Evolutionary conservation across 1,284 basidiomycete genomes (phyloP).

Genomic region (Polyporus tsugae): DNA sequence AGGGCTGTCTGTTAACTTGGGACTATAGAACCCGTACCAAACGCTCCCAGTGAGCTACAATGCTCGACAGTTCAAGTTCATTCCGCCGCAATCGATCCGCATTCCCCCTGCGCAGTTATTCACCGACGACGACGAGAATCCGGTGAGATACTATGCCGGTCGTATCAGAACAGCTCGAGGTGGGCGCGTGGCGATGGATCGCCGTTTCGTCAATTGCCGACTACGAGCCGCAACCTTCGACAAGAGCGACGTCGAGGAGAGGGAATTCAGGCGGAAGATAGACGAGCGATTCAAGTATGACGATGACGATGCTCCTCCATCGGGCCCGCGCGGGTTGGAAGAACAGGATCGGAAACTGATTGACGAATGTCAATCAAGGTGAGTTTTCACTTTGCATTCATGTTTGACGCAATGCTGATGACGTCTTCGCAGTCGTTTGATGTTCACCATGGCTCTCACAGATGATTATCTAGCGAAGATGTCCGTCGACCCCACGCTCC

Average conservation of each 20-base stretch:
- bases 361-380: conserved; percentile 75
- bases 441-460: conserved; percentile 63
- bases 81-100: conserved; percentile 44
- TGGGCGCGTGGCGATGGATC: conserved; percentile 82
- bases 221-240: conserved; percentile 42
- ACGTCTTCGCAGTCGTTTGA: conserved; percentile 55
- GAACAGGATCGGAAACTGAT: conserved; percentile 73
- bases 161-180: conserved; percentile 84
- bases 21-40: conserved; percentile 69
- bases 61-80: conserved; percentile 70
- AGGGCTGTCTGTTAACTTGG: neutral
- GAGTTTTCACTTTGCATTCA: conserved; percentile 35
- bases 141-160: conserved; percentile 58
- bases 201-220: conserved; percentile 51
- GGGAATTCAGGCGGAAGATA: conserved; percentile 52
- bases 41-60: conserved; percentile 54
- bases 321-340: conserved; percentile 67
- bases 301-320: conserved; percentile 62
- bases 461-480: conserved; percentile 55
- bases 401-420: neutral
- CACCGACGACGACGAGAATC: conserved; percentile 40
- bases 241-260: conserved; percentile 45
- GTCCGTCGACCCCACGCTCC: conserved; percentile 54
- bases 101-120: neutral
- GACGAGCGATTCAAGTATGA: conserved; percentile 78